Base-by-base conservation (phyloP, 2,329 filamentous ascomycete species). In the Fusarium keratoplasticum region DNA sequence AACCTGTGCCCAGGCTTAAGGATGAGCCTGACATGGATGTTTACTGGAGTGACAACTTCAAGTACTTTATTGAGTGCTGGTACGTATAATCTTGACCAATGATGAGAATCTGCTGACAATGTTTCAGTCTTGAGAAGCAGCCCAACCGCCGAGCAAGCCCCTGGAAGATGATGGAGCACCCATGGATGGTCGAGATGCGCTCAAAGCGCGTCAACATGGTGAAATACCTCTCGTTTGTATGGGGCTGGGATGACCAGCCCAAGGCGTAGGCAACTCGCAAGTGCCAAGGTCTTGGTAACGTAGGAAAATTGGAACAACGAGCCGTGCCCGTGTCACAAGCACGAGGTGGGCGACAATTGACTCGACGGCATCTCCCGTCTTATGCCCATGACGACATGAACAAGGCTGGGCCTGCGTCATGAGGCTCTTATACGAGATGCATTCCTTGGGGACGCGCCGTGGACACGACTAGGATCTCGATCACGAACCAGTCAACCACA, bases 31-130 rank as follows among this genome's bases (percentile, higher is more conserved):
- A 95, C 35, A 94, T 93, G 76, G 92, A 92, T 68, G 97, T 99
- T 76, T 93, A 92, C 81, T 99, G 96, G 96, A 97, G 94, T 77
- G 94, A 97, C 77, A 97, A 94, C 80, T 98, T 99, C 85, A 99
- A 99, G 83, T 98, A 98, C 82, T 99, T 99, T 79, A 98, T 99
- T 78, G 95, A 98, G 85, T 98, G 95, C 90, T 98, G 96, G 96
- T 98, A 90, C 81, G 94, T 92, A 64, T 20, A 38, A 16, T 18
- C 7, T 52, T 6, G n/a, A 14, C 8, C 7, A 27, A 29, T 14
- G 42, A 35, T 33, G 52, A 38, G 54, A 3, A 20, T 31, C 25
- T 73, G 57, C 77, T 81, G 72, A 83, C 75, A 64, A 68, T 8
- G 42, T 61, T 35, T 52, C 73, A 98, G 96, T 85, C 89, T 99